These are phyloP conservation scores for Tylopilus sp. DNA, from an alignment of 768 basidiomycete species.

Conservation along the genomic window DNA sequence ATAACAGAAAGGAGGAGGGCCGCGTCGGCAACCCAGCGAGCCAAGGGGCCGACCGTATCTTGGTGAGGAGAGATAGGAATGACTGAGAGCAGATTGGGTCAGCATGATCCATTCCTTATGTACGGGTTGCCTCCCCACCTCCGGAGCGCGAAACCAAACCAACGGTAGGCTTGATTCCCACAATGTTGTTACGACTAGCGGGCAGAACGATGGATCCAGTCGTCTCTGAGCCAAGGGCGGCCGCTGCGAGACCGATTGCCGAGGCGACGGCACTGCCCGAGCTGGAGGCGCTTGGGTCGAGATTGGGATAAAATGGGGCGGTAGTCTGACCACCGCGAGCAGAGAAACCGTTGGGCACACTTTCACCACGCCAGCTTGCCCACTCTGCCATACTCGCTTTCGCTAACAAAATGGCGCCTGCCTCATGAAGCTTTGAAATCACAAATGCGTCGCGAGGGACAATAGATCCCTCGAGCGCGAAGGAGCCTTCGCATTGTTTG, in stretches of 20 bases:
- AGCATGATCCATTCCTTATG: background rate
- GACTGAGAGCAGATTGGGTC: constrained; percentile 31
- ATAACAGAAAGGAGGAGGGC: constrained; percentile 40
- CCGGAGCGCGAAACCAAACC: constrained; percentile 40
- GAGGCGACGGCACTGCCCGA: constrained; percentile 43
- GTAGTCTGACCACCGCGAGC: constrained; percentile 44
- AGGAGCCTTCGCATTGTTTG: constrained; percentile 28
- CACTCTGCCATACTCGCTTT: constrained; percentile 44
- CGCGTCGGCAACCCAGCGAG: constrained; percentile 35
- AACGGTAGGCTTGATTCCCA: constrained; percentile 42
- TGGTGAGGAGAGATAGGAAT: constrained; percentile 42
- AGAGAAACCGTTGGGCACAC: constrained; percentile 41
- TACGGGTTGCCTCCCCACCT: constrained; percentile 21
- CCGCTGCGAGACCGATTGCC: constrained; percentile 44
- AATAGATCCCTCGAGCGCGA: constrained; percentile 37
- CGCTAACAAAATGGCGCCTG: constrained; percentile 38
- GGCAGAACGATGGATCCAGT: constrained; percentile 48
- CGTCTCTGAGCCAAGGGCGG: constrained; percentile 44
- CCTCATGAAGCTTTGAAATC: constrained; percentile 28
- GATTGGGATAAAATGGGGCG: constrained; percentile 40
- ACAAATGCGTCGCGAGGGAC: constrained; percentile 35
- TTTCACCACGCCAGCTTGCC: constrained; percentile 37
- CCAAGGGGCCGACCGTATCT: constrained; percentile 40
- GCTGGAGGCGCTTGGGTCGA: constrained; percentile 39
- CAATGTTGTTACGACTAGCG: constrained; percentile 40